Percentiles rank a stretch among this genome's conserved stretches.
These are phyloP conservation scores for Candida ficus DNA, from an alignment of 805 yeast species.

Conservation along the genomic window DNA sequence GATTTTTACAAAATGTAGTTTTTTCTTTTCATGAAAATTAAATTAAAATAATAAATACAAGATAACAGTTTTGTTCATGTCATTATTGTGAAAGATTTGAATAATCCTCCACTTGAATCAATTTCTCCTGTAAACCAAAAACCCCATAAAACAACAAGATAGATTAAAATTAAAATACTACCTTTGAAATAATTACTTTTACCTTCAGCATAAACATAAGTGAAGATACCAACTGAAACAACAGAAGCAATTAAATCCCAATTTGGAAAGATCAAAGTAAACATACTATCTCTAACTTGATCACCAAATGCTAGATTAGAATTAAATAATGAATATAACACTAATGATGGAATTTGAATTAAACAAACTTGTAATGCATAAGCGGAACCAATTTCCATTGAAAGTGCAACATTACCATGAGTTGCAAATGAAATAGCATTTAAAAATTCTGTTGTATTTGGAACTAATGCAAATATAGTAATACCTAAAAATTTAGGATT, in stretches of 20 bases:
- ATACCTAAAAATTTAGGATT: slow-evolving; percentile 89
- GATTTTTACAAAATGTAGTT: too few relatives aligned
- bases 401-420: slow-evolving; percentile 91
- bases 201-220: slow-evolving; percentile 94
- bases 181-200: slow-evolving; percentile 96
- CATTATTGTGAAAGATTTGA: neutral
- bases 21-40: too few relatives aligned
- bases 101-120: slow-evolving; percentile 8
- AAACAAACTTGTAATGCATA: slow-evolving; percentile 94
- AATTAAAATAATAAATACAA: neutral
- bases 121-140: slow-evolving; percentile 55
- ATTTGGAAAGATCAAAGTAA: slow-evolving; percentile 84
- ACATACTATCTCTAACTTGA: slow-evolving; percentile 41
- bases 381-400: slow-evolving; percentile 98
- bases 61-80: neutral
- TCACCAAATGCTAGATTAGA: slow-evolving; percentile 29
- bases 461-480: slow-evolving; percentile 92
- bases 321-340: slow-evolving; percentile 61
- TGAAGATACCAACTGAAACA: slow-evolving; percentile 81
- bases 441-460: slow-evolving; percentile 93
- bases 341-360: slow-evolving; percentile 88
- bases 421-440: slow-evolving; percentile 97
- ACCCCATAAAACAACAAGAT: slow-evolving; percentile 71
- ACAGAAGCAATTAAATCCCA: slow-evolving; percentile 92
- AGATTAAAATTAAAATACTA: slow-evolving; percentile 74